Base-by-base conservation (phyloP, 2,329 filamentous ascomycete species). In the Teratosphaeriaceae sp. region DNA sequence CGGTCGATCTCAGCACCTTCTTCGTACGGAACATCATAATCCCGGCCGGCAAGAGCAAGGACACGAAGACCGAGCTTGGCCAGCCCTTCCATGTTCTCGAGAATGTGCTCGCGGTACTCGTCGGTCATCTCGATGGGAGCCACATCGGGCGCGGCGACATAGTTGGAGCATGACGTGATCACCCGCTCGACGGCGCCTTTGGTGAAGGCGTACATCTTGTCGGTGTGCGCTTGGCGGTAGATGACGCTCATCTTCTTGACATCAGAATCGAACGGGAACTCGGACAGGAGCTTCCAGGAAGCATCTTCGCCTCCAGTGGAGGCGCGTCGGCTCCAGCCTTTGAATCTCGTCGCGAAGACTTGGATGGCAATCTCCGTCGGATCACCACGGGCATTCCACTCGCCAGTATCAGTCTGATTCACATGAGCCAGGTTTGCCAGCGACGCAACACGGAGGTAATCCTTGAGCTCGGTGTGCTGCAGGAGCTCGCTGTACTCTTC, bases 221-320 rank as follows among this genome's bases (percentile, higher is more conserved):
- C 50, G 23, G 42, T 57, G 57, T 82, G 81, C 37, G 84, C 78
- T 27, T 85, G 80, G 19, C 53, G 52, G 59, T 82, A 84, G 41
- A 85, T 79, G 27, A 85, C 81, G 0, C 81, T 84, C 83, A 87
- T 87, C 54, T 81, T 84, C 68, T 87, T 88, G 49, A 86, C 75
- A 44, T 78, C 78, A 0, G 82, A 85, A 56, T 87, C 83, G 49
- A 87, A 88, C 0, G 82, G 83, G 45, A 83, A 85, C 53, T 87
- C 84, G 1, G 79, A 77, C 19, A 80, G 65, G 51, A 82, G 70
- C 16, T 65, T 67, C 78, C 78, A 82, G 21, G 67, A 54, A 20
- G 56, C 55, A 23, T 56, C 47, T 23, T 56, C 53, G 15, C 55
- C 56, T 26, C 50, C 43, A 11, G 51, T 47, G n/a, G 54, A 58